These are phyloP conservation scores for Stentor roeselii DNA, from an alignment of 73 alveolate species.

Conservation along the genomic window DNA sequence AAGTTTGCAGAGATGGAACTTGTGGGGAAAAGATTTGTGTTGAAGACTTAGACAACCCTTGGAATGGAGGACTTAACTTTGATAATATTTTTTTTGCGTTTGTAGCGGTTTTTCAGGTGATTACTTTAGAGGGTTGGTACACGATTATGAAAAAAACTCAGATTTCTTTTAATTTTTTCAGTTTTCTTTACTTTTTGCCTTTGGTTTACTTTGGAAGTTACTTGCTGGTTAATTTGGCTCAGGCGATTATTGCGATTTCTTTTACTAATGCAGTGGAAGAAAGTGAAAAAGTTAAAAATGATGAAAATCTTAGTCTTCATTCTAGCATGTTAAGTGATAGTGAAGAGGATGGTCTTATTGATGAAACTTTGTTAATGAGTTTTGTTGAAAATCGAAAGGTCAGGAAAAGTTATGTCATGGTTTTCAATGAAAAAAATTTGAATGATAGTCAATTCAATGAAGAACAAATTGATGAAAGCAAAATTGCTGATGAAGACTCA, in stretches of 20 bases:
- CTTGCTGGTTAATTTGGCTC: background rate
- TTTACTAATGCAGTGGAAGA: background rate
- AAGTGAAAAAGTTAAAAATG: too few species aligned
- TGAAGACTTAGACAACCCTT: slow-evolving; percentile 22
- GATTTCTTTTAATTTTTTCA: slow-evolving; percentile 15
- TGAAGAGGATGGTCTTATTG: too few species aligned
- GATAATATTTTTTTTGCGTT: slow-evolving; percentile 52
- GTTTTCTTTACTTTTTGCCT: too few species aligned
- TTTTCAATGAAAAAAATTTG: too few species aligned
- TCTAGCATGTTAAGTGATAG: too few species aligned
- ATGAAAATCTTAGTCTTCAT: too few species aligned
- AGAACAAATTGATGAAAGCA: too few species aligned
- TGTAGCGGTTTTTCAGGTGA: slow-evolving; percentile 37
- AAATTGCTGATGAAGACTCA: too few species aligned
- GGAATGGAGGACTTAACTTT: slow-evolving; percentile 32
- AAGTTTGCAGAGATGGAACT: background rate
- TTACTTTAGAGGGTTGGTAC: slow-evolving; percentile 65
- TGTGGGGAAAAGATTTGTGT: slow-evolving; percentile 8
- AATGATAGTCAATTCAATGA: too few species aligned
- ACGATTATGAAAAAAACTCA: slow-evolving; percentile 31
- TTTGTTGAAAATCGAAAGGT: too few species aligned
- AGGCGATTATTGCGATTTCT: background rate
- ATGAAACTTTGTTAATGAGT: too few species aligned
- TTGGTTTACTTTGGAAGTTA: background rate
- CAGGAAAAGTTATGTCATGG: too few species aligned